These are phyloP conservation scores for Suillus alpinus DNA, from an alignment of 768 basidiomycete species.

Conservation along the genomic window DNA sequence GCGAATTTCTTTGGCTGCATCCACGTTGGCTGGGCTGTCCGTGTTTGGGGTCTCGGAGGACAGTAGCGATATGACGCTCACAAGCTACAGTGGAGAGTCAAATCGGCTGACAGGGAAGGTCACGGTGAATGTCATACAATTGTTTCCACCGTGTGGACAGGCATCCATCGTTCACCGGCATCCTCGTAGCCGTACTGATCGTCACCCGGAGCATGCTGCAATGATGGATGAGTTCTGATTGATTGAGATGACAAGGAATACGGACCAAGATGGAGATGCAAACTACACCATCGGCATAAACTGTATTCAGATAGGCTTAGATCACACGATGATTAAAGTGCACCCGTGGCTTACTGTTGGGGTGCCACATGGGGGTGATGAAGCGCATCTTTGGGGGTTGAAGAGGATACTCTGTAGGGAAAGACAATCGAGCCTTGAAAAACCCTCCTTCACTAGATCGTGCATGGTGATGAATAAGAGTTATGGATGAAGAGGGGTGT, in stretches of 20 bases:
- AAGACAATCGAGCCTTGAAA: constrained; percentile 86
- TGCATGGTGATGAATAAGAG: constrained; percentile 4
- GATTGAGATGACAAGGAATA: background rate
- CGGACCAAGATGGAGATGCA: constrained; percentile 91
- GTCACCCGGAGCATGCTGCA: constrained; percentile 89
- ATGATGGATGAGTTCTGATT: constrained; percentile 5
- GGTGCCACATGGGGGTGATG: constrained; percentile 95
- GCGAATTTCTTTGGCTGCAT: constrained; percentile 88
- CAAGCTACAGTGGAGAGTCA: constrained; percentile 50
- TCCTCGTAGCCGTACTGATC: constrained; percentile 98
- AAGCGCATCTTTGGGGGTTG: constrained; percentile 96
- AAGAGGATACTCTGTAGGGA: constrained; percentile 88
- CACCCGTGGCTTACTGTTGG: constrained; percentile 70
- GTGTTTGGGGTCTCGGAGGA: constrained; percentile 89
- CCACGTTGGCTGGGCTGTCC: constrained; percentile 94
- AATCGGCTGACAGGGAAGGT: background rate
- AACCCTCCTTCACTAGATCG: constrained; percentile 85
- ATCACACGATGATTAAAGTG: background rate
- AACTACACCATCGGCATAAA: constrained; percentile 89
- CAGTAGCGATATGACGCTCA: constrained; percentile 94
- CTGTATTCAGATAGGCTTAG: constrained; percentile 37
- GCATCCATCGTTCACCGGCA: constrained; percentile 96
- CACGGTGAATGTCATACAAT: constrained; percentile 56
- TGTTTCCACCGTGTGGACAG: constrained; percentile 94
- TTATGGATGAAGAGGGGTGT: background rate